A percentile compares a stretch with the other conserved stretches of the same genome.
phyloP scores from a whole-genome alignment of 2,329 filamentous ascomycete genomes.

The Tolypocladium nubicola region DNA sequence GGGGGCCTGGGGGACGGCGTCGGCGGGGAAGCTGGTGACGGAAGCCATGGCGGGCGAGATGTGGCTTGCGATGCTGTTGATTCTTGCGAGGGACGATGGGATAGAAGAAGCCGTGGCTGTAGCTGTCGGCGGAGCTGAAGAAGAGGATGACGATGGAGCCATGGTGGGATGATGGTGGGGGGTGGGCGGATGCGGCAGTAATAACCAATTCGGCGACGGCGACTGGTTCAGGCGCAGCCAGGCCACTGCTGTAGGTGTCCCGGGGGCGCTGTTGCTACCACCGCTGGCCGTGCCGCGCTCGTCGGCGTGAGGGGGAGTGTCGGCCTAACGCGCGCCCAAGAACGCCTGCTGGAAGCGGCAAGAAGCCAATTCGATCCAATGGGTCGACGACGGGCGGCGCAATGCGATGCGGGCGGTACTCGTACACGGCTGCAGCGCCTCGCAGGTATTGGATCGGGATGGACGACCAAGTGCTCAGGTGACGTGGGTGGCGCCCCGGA shows the following conservation, averaged over 20 bases:
- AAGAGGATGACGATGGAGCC: conserved; percentile 12
- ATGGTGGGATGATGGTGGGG: conserved; percentile 5
- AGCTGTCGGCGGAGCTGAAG: background rate
- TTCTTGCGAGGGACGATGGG: conserved; percentile 38
- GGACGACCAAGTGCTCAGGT: background rate
- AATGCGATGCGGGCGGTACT: background rate
- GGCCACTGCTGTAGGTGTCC: background rate
- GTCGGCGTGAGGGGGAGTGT: background rate
- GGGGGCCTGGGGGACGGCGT: conserved; percentile 76
- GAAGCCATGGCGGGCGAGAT: conserved; percentile 48
- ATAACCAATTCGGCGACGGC: background rate
- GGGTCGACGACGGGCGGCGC: background rate
- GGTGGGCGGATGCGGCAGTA: background rate
- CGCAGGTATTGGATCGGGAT: background rate
- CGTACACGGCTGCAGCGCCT: background rate
- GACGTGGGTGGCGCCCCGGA: background rate
- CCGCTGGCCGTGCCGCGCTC: background rate
- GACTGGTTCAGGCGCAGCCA: background rate
- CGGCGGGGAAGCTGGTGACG: conserved; percentile 60
- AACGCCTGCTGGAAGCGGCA: background rate
- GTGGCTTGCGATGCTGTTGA: conserved; percentile 56
- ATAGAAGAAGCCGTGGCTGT: conserved; percentile 21
- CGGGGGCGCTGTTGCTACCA: background rate
- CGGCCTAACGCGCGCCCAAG: background rate
- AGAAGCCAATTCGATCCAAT: background rate